Evolutionary conservation across 371 early-diverging fungal species (phyloP), one percentile per base, ranked within the genome.

Genomic region (Mucor racemosus): DNA sequence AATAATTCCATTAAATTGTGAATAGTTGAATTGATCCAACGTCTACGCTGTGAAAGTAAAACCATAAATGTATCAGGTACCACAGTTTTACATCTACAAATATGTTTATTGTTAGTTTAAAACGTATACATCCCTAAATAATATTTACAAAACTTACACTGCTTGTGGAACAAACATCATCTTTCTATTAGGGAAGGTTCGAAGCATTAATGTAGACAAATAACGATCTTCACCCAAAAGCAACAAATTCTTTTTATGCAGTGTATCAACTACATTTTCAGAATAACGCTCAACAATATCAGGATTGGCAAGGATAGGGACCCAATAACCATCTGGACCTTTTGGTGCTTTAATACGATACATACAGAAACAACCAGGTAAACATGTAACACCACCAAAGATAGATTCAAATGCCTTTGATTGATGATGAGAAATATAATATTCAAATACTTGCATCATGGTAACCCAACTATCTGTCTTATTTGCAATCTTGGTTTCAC

Each of bases 11-110:
- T 76, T 67, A 99, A 79, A 72, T 99, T 99, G 70, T 98, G 99
- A 59, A 98, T 92, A 0, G 99, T 99, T 4, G 99, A 98, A 84
- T 99, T 99, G 81, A 99, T 99, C 99, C 99, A 99, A 58, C 99
- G 85, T 64, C 99, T 90, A 26, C 99, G 90, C 80, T 99, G 99
- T 15, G 97, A 97, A 38, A 99, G 81, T 48, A 99, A 86, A 34
- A 98, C 96, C 68, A 78, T 86, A 80, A 99, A 99, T 19, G 87
- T 87, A 71, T 94, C 95, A 4, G 99, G 99, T 3, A 99, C 99
- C 19, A 94, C 88, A 0, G 99, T 99, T 72, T 95, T 93, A 78
- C 99, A 99, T 58, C 50, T 50, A 50, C 3, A 7, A 10, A 19
- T 9, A 48, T 21, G 7, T 8, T 19, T 21, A 4, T 50, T 50